Evolutionary conservation across 495 filamentous ascomycete species (phyloP), one percentile per base, ranked within the genome.

Genomic region (Durotheca rogersii): DNA sequence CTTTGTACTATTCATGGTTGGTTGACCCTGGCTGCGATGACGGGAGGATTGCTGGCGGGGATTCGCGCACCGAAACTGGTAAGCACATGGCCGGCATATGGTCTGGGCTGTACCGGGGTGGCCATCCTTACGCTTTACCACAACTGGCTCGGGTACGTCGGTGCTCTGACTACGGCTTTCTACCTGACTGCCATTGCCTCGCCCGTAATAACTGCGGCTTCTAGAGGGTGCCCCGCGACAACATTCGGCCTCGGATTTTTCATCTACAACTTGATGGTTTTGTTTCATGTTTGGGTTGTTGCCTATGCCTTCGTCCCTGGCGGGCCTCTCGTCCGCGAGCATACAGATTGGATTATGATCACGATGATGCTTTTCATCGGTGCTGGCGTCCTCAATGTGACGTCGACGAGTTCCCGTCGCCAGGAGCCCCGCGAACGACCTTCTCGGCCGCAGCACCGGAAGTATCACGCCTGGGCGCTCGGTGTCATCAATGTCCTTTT

Each of bases 291-390:
- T 29, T 99, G 94, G 94, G 87, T 95, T 41, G 94, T 99, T 15
- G 94, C 94, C 5, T 99, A 99, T 57, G 94, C 94, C 39, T 99
- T 99, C 62, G 94, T 99, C n/a, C 94, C 93, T 11, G 94, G 94
- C 32, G 94, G 93, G 19, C 91, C 90, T 2, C 75, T 96, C 1
- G 85, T 97, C 35, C 85, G 94, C 16, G 94, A 99, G 64, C 90
- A 85, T 58, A 99, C 91, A 16, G 94, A 97, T 66, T 95, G 90
- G 85, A 75, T 99, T 56, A 90, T 96, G 89, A 78, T 80, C 1
- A 79, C 79, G 7, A 94, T 74, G 58, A 95, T 97, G 87, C 66
- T 95, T 7, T 71, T 82, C 54, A 85, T 97, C 51, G 92, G 88
- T 42, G 83, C 81, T 36, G 94, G 94, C 56, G 82, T 97, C 14